These are phyloP conservation scores for Teunomyces pallodes DNA, from an alignment of 805 yeast species.

Conservation along the genomic window DNA sequence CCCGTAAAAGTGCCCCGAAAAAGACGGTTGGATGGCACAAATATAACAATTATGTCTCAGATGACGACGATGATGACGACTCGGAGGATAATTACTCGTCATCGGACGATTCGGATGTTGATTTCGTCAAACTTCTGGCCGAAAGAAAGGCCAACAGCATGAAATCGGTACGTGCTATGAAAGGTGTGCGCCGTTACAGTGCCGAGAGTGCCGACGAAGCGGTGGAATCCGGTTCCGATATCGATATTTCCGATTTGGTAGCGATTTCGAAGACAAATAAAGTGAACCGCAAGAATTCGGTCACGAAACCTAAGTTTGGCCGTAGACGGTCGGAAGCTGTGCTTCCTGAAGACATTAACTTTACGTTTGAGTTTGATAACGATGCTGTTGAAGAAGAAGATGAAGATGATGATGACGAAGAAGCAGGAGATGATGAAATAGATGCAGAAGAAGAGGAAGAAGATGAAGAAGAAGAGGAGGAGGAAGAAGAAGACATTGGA, in stretches of 20 bases:
- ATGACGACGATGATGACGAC: constrained; percentile 14
- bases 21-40: constrained; percentile 23
- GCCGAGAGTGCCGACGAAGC: constrained; percentile 4
- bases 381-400: constrained; percentile 18
- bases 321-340: constrained; percentile 38
- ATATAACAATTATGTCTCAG: constrained; percentile 14
- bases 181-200: constrained; percentile 14
- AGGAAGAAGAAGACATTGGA: constrained; percentile 17
- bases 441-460: constrained; percentile 38
- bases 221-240: constrained; percentile 7
- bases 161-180: constrained; percentile 42
- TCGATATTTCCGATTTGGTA: constrained; percentile 7
- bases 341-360: constrained; percentile 42
- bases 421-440: constrained; percentile 11
- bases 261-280: constrained; percentile 6
- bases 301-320: constrained; percentile 24
- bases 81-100: constrained; percentile 2
- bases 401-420: constrained; percentile 21
- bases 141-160: constrained; percentile 58
- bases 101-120: constrained; percentile 49
- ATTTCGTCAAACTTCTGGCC: constrained; percentile 69
- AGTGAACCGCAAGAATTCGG: constrained; percentile 1
- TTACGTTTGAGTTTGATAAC: constrained; percentile 40
- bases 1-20: constrained; percentile 22
- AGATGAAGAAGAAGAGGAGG: constrained; percentile 16